A percentile compares a stretch with the other conserved stretches of the same genome.
Evolutionary conservation across 805 yeast genomes (phyloP).

Genomic region (Ascoidea tarda): DNA sequence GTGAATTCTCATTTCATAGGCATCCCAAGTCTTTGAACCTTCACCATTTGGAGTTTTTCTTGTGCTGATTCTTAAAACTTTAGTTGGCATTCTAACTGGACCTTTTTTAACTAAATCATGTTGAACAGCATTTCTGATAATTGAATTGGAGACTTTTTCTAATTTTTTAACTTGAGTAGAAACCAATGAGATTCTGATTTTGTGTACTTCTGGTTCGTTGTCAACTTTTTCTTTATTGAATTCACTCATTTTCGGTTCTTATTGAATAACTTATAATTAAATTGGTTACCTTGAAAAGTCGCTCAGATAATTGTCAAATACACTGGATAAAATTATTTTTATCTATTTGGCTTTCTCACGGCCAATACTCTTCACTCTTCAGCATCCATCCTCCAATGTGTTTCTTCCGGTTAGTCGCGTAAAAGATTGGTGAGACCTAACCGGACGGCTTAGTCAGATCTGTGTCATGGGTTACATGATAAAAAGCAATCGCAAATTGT

Average conservation of each 20-base stretch:
- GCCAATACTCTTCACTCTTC: no score
- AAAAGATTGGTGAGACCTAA: no score
- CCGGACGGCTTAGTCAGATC: no score
- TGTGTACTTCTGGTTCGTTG: slow-evolving; percentile 77
- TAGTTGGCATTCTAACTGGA: slow-evolving; percentile 99
- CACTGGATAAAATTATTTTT: no score
- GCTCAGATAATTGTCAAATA: no score
- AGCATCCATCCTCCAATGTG: no score
- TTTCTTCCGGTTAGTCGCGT: no score
- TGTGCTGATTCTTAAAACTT: slow-evolving; percentile 95
- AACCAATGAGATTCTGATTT: slow-evolving; percentile 98
- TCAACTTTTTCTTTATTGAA: slow-evolving; percentile 75
- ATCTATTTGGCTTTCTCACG: no score
- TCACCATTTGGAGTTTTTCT: slow-evolving; percentile 99
- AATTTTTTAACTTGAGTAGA: slow-evolving; percentile 98
- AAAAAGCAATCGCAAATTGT: no score
- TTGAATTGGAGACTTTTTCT: slow-evolving; percentile 90
- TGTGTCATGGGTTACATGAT: no score
- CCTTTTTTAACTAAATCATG: slow-evolving; percentile 87
- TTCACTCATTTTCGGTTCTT: slow-evolving; percentile 47
- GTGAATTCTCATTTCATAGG: slow-evolving; percentile 99
- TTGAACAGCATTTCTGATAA: slow-evolving; percentile 76
- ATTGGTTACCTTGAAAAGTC: no score
- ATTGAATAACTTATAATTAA: no score
- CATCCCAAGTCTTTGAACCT: slow-evolving; percentile 99